These are phyloP conservation scores for Colletotrichum somersetense DNA, from an alignment of 2,329 filamentous ascomycete genomes.

Conservation along the genomic window DNA sequence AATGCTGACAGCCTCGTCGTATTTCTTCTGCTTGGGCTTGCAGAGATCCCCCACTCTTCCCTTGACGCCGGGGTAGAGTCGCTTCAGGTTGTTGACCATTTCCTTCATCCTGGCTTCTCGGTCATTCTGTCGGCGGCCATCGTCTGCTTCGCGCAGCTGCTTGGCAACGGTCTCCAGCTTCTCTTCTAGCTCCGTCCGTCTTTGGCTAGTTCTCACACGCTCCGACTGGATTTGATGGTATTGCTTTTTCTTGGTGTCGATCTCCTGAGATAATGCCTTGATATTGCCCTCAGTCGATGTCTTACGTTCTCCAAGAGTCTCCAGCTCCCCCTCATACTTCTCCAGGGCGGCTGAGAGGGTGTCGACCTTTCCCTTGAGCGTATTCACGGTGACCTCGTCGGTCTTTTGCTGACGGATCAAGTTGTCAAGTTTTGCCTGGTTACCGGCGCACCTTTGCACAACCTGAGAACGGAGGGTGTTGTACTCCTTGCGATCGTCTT, in stretches of 20 bases:
- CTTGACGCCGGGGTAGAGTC: constrained; percentile 91
- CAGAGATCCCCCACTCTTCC: constrained; percentile 92
- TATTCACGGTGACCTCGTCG: constrained; percentile 91
- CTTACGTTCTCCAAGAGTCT: constrained; percentile 76
- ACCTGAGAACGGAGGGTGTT: constrained; percentile 87
- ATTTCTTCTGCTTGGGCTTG: constrained; percentile 97
- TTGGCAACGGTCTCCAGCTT: constrained; percentile 85
- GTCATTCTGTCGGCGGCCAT: constrained; percentile 86
- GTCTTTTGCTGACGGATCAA: constrained; percentile 91
- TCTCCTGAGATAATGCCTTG: constrained; percentile 79
- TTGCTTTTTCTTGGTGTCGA: constrained; percentile 89
- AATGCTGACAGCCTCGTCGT: constrained; percentile 90
- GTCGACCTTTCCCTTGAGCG: constrained; percentile 89
- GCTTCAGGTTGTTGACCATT: constrained; percentile 86
- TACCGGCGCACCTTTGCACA: constrained; percentile 82
- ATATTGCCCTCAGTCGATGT: constrained; percentile 71
- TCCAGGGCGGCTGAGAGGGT: constrained; percentile 79
- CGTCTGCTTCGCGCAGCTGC: constrained; percentile 87
- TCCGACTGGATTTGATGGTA: constrained; percentile 89
- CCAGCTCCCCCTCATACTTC: constrained; percentile 79
- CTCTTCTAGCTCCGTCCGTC: constrained; percentile 90
- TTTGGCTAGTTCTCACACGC: constrained; percentile 82
- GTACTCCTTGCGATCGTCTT: constrained; percentile 90
- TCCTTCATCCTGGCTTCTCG: constrained; percentile 85
- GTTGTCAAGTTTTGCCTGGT: constrained; percentile 86